Evolutionary conservation across 495 filamentous ascomycete genomes (phyloP).

Genomic region (Neurospora sp.): DNA sequence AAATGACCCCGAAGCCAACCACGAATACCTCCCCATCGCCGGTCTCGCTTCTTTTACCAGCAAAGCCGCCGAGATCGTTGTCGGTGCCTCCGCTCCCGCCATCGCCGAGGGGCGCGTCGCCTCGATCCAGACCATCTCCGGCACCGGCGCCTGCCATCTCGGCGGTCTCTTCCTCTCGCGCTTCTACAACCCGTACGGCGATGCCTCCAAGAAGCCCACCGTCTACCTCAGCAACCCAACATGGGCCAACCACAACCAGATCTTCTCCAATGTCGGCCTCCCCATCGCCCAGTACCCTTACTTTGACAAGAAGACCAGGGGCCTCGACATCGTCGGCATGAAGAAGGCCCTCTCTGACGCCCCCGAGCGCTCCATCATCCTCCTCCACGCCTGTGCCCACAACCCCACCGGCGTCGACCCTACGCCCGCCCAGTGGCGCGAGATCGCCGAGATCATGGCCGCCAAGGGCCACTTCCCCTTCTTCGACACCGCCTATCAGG

Average conservation of each 20-base stretch:
- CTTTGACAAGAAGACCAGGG: slow-evolving; percentile 75
- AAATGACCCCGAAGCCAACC: slow-evolving; percentile 82
- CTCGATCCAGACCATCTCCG: slow-evolving; percentile 75
- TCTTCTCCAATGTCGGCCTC: slow-evolving; percentile 86
- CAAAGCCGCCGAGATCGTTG: slow-evolving; percentile 81
- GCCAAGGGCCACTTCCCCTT: slow-evolving; percentile 85
- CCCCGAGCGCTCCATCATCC: slow-evolving; percentile 68
- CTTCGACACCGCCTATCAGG: slow-evolving; percentile 97
- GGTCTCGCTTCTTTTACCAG: slow-evolving; percentile 74
- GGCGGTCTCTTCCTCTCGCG: slow-evolving; percentile 77
- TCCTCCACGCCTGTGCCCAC: slow-evolving; percentile 94
- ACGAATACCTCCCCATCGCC: slow-evolving; percentile 97
- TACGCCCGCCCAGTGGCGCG: slow-evolving; percentile 85
- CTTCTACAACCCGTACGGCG: slow-evolving; percentile 58
- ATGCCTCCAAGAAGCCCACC: slow-evolving; percentile 40
- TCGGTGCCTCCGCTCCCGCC: slow-evolving; percentile 71
- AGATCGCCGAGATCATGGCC: slow-evolving; percentile 68
- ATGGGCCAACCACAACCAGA: slow-evolving; percentile 98
- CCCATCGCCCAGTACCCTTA: slow-evolving; percentile 81
- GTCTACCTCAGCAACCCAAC: slow-evolving; percentile 91
- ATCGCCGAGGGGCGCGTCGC: slow-evolving; percentile 72
- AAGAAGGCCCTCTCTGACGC: slow-evolving; percentile 55
- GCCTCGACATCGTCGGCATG: slow-evolving; percentile 88
- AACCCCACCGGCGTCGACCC: slow-evolving; percentile 98
- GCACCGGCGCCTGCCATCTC: slow-evolving; percentile 83